Percentiles rank a stretch among this genome's conserved stretches.
Conservation (phyloP, 768 basidiomycete genomes). For the Lentinula aciculospora region DNA sequence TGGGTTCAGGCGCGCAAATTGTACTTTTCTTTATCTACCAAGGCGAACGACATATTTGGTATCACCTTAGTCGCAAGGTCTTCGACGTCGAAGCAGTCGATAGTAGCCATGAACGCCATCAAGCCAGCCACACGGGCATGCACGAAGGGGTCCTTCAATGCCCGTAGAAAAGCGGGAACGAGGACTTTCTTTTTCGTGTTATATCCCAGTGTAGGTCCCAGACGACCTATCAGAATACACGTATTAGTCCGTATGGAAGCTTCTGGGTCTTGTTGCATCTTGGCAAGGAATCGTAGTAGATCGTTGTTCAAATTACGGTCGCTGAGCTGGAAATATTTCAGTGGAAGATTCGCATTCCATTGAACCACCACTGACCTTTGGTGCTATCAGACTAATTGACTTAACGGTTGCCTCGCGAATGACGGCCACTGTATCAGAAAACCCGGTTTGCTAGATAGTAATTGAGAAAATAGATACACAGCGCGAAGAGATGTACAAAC, state of each 20-base stretch:
- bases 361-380: too few relatives aligned
- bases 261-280: constrained; percentile 89
- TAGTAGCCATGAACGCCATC: constrained; percentile 94
- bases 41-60: constrained; percentile 71
- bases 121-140: constrained; percentile 91
- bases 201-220: constrained; percentile 79
- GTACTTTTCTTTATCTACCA: constrained; percentile 93
- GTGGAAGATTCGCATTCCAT: not conserved
- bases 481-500: constrained; percentile 36
- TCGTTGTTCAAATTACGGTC: constrained; percentile 97
- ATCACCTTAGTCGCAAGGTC: constrained; percentile 89
- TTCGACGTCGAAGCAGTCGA: constrained; percentile 83
- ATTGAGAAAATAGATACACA: not conserved
- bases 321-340: constrained; percentile 20
- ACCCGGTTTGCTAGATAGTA: constrained; percentile 81
- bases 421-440: constrained; percentile 89
- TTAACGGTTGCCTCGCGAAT: constrained; percentile 94
- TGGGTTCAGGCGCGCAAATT: constrained; percentile 14
- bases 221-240: constrained; percentile 88
- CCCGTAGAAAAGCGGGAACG: constrained; percentile 88
- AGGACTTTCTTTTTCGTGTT: constrained; percentile 96
- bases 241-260: constrained; percentile 97
- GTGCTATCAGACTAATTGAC: constrained; percentile 75
- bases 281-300: constrained; percentile 85
- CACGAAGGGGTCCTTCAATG: constrained; percentile 86